Percentiles rank a stretch among this genome's conserved stretches.
These are phyloP conservation scores for Penicillium cinerascens DNA, from an alignment of 495 filamentous ascomycete species.

Conservation along the genomic window DNA sequence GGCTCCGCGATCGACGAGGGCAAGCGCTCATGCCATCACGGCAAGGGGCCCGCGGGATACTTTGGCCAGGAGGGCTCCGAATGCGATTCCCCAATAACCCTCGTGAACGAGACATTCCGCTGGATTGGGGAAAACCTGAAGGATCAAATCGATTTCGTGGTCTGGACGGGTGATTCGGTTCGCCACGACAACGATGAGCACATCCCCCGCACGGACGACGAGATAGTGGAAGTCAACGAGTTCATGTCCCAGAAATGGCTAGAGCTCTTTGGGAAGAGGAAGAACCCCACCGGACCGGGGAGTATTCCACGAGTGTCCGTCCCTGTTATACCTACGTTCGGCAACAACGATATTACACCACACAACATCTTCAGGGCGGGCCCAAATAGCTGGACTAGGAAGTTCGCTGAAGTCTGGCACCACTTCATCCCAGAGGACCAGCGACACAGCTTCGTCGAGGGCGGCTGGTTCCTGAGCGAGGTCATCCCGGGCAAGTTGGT, in stretches of 20 bases:
- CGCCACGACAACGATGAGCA: slow-evolving; percentile 91
- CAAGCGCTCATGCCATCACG: slow-evolving; percentile 70
- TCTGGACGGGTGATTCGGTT: slow-evolving; percentile 97
- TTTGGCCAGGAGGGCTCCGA: slow-evolving; percentile 82
- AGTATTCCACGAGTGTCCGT: slow-evolving; percentile 55
- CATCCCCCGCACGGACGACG: slow-evolving; percentile 66
- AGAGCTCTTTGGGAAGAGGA: slow-evolving; percentile 61
- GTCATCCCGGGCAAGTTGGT: slow-evolving; percentile 83
- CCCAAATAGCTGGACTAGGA: slow-evolving; percentile 78
- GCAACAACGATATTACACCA: slow-evolving; percentile 96
- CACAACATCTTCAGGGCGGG: slow-evolving; percentile 90
- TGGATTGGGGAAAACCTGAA: slow-evolving; percentile 87
- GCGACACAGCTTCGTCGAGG: slow-evolving; percentile 83
- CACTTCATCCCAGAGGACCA: slow-evolving; percentile 91
- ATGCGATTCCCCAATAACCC: slow-evolving; percentile 77
- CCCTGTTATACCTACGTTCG: slow-evolving; percentile 84
- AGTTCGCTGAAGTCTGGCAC: slow-evolving; percentile 71
- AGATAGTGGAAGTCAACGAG: slow-evolving; percentile 73
- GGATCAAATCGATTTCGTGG: slow-evolving; percentile 85
- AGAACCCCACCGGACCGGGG: slow-evolving; percentile 40
- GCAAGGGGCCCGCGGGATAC: slow-evolving; percentile 68
- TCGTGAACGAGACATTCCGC: slow-evolving; percentile 85
- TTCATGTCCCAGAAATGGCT: slow-evolving; percentile 72
- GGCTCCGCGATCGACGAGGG: slow-evolving; percentile 66
- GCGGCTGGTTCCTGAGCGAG: slow-evolving; percentile 92